Percentiles rank a stretch among this genome's conserved stretches.
Conservation (phyloP, 441 rosid species). For the Kokia cookei region DNA sequence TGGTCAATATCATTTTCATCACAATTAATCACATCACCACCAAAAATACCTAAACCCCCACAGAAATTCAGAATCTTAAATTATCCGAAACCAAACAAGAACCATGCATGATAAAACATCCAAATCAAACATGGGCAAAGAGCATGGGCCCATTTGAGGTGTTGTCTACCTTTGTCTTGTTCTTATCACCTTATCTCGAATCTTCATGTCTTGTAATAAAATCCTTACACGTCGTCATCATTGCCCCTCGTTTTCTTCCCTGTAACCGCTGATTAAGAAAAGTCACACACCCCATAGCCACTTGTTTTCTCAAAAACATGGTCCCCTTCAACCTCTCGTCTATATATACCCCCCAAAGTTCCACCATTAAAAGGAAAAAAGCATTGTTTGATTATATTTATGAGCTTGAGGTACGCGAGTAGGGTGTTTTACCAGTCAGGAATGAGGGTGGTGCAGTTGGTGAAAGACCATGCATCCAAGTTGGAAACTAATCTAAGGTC, state of each 20-base stretch:
- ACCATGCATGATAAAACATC: background rate
- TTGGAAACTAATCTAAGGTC: slow-evolving; percentile 38
- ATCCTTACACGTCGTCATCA: slow-evolving; percentile 8
- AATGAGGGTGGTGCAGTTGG: slow-evolving; percentile 29
- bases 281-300: background rate
- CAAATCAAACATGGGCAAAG: background rate
- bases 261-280: background rate
- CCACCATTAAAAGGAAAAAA: background rate
- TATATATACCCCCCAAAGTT: background rate
- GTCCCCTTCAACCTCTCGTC: background rate
- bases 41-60: too few species aligned
- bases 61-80: background rate
- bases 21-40: too few species aligned
- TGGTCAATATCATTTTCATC: too few species aligned
- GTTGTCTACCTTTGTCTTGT: background rate
- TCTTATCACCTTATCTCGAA: slow-evolving; percentile 19
- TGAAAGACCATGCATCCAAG: slow-evolving; percentile 50
- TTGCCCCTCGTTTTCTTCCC: background rate
- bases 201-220: background rate
- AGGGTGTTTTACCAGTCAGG: slow-evolving; percentile 29
- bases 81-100: background rate
- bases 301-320: slow-evolving; percentile 2
- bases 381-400: background rate
- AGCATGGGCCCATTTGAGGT: background rate
- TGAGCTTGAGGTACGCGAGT: slow-evolving; percentile 29